phyloP scores from a whole-genome alignment of 495 filamentous ascomycete genomes.

The Aspergillus homomorphus region DNA sequence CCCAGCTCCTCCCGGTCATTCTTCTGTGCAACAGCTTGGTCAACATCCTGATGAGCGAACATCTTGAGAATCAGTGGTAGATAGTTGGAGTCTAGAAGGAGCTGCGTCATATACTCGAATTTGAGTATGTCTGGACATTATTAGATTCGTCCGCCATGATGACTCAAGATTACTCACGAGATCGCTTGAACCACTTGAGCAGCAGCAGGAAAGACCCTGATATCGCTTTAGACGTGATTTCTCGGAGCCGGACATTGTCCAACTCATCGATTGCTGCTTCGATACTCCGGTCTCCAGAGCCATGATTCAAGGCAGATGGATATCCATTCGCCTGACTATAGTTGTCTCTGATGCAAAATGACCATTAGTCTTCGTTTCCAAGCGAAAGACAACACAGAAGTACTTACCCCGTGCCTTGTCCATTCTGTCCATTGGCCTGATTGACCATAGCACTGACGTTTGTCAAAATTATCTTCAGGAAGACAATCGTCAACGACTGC shows the following conservation, averaged over 20 bases:
- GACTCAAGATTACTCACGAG: constrained; percentile 59
- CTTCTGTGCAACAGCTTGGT: constrained; percentile 78
- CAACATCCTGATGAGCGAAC: constrained; percentile 88
- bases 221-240: constrained; percentile 87
- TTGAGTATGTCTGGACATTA: constrained; percentile 73
- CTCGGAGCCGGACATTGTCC: constrained; percentile 73
- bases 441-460: constrained; percentile 69
- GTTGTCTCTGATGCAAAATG: constrained; percentile 25
- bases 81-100: constrained; percentile 91
- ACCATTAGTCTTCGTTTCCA: constrained; percentile 6
- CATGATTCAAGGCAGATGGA: constrained; percentile 24
- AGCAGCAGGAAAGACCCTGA: constrained; percentile 80
- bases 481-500: constrained; percentile 90
- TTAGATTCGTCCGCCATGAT: constrained; percentile 18
- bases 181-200: constrained; percentile 95
- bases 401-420: constrained; percentile 36
- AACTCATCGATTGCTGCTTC: constrained; percentile 63
- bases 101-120: constrained; percentile 92
- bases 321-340: constrained; percentile 33
- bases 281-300: constrained; percentile 30
- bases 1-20: constrained; percentile 80
- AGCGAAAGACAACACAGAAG: not conserved
- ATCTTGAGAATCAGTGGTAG: constrained; percentile 88
- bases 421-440: constrained; percentile 47
- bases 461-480: constrained; percentile 79